Evolutionary conservation across 2,329 filamentous ascomycete genomes (phyloP).

Genomic region (Ophiobolus disseminans): DNA sequence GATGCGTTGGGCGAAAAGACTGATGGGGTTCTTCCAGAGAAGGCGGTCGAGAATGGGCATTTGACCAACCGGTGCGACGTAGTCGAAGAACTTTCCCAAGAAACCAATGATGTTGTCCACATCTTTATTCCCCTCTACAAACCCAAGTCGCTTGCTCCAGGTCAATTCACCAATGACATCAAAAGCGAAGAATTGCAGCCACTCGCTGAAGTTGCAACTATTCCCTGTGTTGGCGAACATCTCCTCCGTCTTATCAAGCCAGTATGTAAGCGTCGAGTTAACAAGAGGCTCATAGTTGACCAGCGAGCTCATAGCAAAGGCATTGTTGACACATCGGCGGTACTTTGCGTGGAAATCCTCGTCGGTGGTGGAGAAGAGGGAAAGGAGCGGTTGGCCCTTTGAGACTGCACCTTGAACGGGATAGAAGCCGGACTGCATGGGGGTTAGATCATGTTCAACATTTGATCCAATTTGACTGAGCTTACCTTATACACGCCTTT

Average conservation of each 20-base stretch:
- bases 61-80: constrained; percentile 76
- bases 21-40: constrained; percentile 77
- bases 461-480: neutral
- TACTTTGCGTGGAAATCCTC: constrained; percentile 79
- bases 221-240: constrained; percentile 51
- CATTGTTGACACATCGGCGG: constrained; percentile 75
- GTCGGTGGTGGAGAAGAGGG: constrained; percentile 78
- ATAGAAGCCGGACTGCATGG: constrained; percentile 75
- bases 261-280: constrained; percentile 74
- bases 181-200: constrained; percentile 83
- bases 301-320: constrained; percentile 78
- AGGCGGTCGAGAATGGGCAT: constrained; percentile 74
- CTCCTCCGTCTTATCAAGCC: constrained; percentile 62
- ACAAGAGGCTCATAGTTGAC: constrained; percentile 83
- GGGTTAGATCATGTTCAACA: constrained; percentile 3
- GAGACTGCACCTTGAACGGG: constrained; percentile 77
- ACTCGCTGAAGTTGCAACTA: constrained; percentile 70
- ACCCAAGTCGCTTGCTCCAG: constrained; percentile 77
- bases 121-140: constrained; percentile 76
- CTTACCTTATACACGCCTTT: constrained; percentile 79
- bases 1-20: constrained; percentile 70
- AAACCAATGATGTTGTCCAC: constrained; percentile 76
- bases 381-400: constrained; percentile 71
- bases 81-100: constrained; percentile 69
- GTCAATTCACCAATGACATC: constrained; percentile 82